Base-by-base conservation (phyloP, 2,329 filamentous ascomycete genomes). In the Cytospora piceae region DNA sequence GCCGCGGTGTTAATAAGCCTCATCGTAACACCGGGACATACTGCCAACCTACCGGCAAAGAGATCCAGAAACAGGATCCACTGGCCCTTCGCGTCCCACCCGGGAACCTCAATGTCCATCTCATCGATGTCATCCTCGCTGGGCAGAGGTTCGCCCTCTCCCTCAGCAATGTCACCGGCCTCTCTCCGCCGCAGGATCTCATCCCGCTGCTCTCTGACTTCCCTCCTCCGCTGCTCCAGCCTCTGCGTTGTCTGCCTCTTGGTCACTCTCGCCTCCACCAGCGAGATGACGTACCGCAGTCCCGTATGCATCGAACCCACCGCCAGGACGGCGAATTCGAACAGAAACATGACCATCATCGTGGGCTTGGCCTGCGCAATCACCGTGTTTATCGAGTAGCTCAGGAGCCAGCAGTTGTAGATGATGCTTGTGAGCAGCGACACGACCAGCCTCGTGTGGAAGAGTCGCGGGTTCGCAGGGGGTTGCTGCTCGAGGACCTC, bases 281-380 rank as follows among this genome's bases (percentile, higher is more conserved):
- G 78, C 4, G 90, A 91, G 59, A 98, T 85, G 24, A 85, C 77
- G 77, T 99, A 99, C 67, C 94, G 88, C 63, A 88, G 82, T 2
- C 87, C 84, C 0, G 93, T 97, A 57, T 94, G 93, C 61, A 88
- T 82, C 0, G 94, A 96, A 60, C 89, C 89, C 12, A 96, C 90
- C 2, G 88, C 84, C 67, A 98, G 80, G 53, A 99, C 89, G 46
- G 94, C 94, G 74, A 98, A 98, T 77, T 99, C 95, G 72, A 99
- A 99, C 7, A 96, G 88, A 74, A 99, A 99, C 93, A 99, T 98
- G 69, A 99, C 93, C 93, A 98, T 99, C 91, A 99, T 98, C 66
- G 96, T 95, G 0, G 94, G 93, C n/a, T 91, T 85, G 2, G 94
- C 92, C 74, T 96, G 89, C 65, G 91, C 88, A 58, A 97, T 88